Evolutionary conservation across 495 filamentous ascomycete species (phyloP).

Genomic region (Podospora bellae-mahoneyi): DNA sequence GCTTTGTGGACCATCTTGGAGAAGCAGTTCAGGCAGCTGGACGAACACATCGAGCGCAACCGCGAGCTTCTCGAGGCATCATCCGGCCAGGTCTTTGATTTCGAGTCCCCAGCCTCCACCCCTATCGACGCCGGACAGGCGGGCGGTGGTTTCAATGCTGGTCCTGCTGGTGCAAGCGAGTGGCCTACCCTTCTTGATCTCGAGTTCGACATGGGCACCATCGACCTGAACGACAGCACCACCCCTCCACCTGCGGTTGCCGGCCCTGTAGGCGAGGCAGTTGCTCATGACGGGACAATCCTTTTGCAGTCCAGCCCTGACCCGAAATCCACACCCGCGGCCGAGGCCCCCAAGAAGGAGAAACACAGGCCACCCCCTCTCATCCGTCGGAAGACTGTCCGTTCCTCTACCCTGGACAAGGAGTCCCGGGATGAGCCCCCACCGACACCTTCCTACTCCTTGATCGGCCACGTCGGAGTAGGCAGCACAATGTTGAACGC

Average conservation of each 20-base stretch:
- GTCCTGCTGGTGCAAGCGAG: background rate
- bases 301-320: background rate
- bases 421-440: constrained; percentile 1
- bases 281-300: background rate
- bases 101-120: constrained; percentile 13
- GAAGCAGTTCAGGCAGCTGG: constrained; percentile 21
- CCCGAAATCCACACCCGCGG: background rate
- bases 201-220: background rate
- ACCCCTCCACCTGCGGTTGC: background rate
- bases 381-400: constrained; percentile 21
- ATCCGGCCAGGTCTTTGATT: constrained; percentile 23
- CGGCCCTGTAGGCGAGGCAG: background rate
- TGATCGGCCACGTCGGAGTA: background rate
- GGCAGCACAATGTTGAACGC: background rate
- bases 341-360: background rate
- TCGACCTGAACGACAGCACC: background rate
- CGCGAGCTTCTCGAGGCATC: constrained; percentile 19
- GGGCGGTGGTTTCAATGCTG: background rate
- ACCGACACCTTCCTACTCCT: constrained; percentile 14
- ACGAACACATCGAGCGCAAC: constrained; percentile 24
- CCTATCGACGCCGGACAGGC: background rate
- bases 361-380: background rate
- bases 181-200: constrained; percentile 12
- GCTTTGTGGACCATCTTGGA: constrained; percentile 15
- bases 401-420: constrained; percentile 20